phyloP scores from a whole-genome alignment of 208 protist species.

The Trypanosoma avium region DNA sequence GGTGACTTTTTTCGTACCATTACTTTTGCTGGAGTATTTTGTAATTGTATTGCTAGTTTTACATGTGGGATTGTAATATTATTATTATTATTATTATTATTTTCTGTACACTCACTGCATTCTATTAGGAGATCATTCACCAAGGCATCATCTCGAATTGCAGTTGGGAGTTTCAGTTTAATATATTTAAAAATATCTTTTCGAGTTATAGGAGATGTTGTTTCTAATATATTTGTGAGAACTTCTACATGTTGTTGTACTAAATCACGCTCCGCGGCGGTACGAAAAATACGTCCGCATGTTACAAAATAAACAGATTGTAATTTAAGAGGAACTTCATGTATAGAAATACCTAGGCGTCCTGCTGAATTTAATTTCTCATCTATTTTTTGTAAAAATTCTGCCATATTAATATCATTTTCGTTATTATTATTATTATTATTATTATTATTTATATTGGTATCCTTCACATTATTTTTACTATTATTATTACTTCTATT shows the following conservation, averaged over 20 bases:
- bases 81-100: too few relatives aligned
- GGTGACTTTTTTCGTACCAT: neutral
- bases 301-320: constrained; percentile 26
- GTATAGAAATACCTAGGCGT: constrained; percentile 7
- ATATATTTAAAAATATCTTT: constrained; percentile 5
- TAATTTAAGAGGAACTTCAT: neutral
- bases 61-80: too few relatives aligned
- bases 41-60: neutral
- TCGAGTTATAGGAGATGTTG: neutral
- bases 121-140: constrained; percentile 11
- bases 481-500: too few relatives aligned
- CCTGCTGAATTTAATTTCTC: constrained; percentile 8
- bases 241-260: constrained; percentile 19
- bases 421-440: neutral
- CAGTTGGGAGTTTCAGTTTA: constrained; percentile 5
- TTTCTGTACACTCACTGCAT: neutral
- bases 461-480: neutral
- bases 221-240: constrained; percentile 2
- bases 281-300: constrained; percentile 23
- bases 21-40: neutral
- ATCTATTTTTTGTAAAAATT: constrained; percentile 3
- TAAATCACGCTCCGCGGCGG: constrained; percentile 4
- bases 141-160: constrained; percentile 1
- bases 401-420: neutral
- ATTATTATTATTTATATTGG: neutral